Conservation (phyloP, 768 basidiomycete genomes). For the Leucosporidium creatinivorum region DNA sequence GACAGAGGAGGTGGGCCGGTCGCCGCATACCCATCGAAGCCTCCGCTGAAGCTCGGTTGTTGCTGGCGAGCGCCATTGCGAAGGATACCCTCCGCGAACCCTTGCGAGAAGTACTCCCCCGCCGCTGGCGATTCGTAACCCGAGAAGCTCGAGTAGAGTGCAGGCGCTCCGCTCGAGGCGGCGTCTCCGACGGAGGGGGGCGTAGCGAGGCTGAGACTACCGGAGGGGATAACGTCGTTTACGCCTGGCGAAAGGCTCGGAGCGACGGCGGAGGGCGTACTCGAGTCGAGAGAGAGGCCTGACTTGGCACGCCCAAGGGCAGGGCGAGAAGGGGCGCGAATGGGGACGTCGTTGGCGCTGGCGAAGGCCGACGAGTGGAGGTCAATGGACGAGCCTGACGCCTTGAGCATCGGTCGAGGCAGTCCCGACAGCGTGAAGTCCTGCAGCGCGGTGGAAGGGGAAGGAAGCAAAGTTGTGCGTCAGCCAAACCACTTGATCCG, state of each 20-base stretch:
- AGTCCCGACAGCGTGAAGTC: constrained; percentile 18
- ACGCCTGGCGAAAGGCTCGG: background rate
- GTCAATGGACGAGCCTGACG: constrained; percentile 11
- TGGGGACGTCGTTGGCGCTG: constrained; percentile 3
- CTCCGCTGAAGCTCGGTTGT: background rate
- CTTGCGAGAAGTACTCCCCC: background rate
- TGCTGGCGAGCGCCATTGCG: too few relatives aligned
- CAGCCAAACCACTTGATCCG: background rate
- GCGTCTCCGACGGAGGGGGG: background rate
- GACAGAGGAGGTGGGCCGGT: background rate
- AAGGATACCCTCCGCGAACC: background rate
- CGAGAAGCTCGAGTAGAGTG: background rate
- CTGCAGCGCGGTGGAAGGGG: background rate
- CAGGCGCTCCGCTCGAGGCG: background rate
- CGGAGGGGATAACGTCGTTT: constrained; percentile 19
- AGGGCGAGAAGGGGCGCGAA: constrained; percentile 8
- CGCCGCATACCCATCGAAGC: background rate
- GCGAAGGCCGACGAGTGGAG: constrained; percentile 21
- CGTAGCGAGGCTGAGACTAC: constrained; percentile 16
- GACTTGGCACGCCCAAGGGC: background rate
- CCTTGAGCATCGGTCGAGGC: constrained; percentile 11
- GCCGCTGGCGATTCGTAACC: background rate
- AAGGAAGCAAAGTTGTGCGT: background rate
- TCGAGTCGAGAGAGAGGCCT: background rate
- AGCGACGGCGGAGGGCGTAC: background rate